A percentile compares a stretch with the other conserved stretches of the same genome.
These are phyloP conservation scores for Plenodomus tracheiphilus DNA, from an alignment of 2,329 filamentous ascomycete genomes.

Conservation along the genomic window DNA sequence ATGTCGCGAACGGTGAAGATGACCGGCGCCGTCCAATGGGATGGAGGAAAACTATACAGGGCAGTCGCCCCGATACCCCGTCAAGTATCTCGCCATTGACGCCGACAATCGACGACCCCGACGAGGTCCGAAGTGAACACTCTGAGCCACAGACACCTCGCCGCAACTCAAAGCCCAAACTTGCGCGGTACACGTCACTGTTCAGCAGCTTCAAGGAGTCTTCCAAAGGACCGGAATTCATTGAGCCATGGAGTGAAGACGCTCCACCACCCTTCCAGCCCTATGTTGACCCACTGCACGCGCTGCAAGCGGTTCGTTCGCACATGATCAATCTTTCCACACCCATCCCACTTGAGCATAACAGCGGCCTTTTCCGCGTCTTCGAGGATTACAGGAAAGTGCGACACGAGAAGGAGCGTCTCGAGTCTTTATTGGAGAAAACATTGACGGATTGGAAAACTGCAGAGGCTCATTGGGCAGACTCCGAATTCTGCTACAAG, in stretches of 20 bases:
- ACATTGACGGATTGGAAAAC: slow-evolving; percentile 28
- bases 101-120: slow-evolving; percentile 27
- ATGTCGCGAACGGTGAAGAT: slow-evolving; percentile 13
- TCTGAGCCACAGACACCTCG: slow-evolving; percentile 35
- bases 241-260: slow-evolving; percentile 33
- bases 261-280: slow-evolving; percentile 12
- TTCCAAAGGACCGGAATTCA: slow-evolving; percentile 24
- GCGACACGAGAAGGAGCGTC: slow-evolving; percentile 37
- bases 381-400: slow-evolving; percentile 48
- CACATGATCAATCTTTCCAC: slow-evolving; percentile 26
- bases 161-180: slow-evolving; percentile 43
- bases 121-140: slow-evolving; percentile 35
- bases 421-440: slow-evolving; percentile 32
- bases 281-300: slow-evolving; percentile 28
- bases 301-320: slow-evolving; percentile 31
- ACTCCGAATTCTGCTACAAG: slow-evolving; percentile 42
- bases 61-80: slow-evolving; percentile 28
- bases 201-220: slow-evolving; percentile 29
- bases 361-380: slow-evolving; percentile 46
- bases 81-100: slow-evolving; percentile 8
- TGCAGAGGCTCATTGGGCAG: slow-evolving; percentile 37
- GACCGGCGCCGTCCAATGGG: slow-evolving; percentile 19
- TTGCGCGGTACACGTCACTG: slow-evolving; percentile 46
- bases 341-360: slow-evolving; percentile 36
- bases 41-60: slow-evolving; percentile 30